phyloP scores from a whole-genome alignment of 371 early-diverging fungal genomes.

The Rhizopus delemar region DNA sequence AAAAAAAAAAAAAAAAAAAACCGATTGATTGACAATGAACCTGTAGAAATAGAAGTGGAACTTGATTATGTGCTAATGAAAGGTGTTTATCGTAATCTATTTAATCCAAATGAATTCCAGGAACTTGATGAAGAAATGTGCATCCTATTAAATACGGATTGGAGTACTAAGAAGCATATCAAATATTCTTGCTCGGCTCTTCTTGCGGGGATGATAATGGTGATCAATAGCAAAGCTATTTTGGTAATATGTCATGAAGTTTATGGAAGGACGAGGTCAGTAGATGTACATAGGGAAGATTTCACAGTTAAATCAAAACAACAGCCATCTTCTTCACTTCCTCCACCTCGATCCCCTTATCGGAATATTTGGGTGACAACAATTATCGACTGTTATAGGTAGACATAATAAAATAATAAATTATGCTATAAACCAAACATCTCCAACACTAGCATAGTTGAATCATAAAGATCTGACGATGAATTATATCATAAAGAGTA shows the following conservation, averaged over 20 bases:
- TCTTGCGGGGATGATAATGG: conserved; percentile 5
- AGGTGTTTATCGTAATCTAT: too few relatives aligned
- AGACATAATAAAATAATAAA: too few relatives aligned
- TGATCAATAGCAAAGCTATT: conserved; percentile 2
- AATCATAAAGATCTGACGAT: too few relatives aligned
- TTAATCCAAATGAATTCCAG: too few relatives aligned
- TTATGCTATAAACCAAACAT: too few relatives aligned
- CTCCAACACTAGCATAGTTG: too few relatives aligned
- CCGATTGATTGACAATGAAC: not conserved
- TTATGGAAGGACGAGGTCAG: conserved; percentile 6
- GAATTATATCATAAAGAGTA: too few relatives aligned
- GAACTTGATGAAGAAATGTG: conserved; percentile 5
- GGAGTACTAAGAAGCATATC: conserved; percentile 2
- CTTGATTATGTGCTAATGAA: too few relatives aligned
- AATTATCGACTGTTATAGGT: conserved; percentile 2
- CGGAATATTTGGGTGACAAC: conserved; percentile 6
- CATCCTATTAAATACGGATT: conserved; percentile 1
- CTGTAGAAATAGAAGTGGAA: too few relatives aligned
- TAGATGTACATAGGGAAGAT: conserved; percentile 3
- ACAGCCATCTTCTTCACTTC: conserved; percentile 3
- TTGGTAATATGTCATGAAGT: conserved; percentile 5
- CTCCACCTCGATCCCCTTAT: not conserved
- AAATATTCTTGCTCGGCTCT: conserved; percentile 6
- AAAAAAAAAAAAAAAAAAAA: too few relatives aligned
- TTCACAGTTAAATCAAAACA: conserved; percentile 1